phyloP scores from a whole-genome alignment of 176 grass and related monocot species.

The Paspalum notatum region DNA sequence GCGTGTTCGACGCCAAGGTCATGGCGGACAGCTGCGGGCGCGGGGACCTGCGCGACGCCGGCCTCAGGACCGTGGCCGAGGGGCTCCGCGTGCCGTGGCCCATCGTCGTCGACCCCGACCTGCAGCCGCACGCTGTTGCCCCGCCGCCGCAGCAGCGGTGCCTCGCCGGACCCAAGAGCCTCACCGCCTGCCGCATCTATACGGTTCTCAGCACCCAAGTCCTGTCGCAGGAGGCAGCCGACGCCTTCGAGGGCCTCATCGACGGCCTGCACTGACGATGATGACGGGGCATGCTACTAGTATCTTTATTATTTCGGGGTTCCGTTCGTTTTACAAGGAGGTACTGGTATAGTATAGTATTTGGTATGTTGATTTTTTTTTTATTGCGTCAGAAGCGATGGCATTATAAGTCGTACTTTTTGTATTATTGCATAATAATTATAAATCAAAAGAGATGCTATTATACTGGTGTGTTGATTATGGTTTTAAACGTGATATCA shows the following conservation, averaged over 20 bases:
- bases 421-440: too few species aligned
- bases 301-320: too few species aligned
- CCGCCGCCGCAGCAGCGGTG: background rate
- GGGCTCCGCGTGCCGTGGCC: background rate
- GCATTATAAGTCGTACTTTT: too few species aligned
- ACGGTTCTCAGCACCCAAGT: background rate
- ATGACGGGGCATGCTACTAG: too few species aligned
- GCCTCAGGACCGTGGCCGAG: background rate
- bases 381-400: too few species aligned
- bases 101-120: background rate
- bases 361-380: too few species aligned
- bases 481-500: too few species aligned
- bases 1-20: background rate
- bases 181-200: background rate
- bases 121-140: background rate
- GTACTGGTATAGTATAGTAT: too few species aligned
- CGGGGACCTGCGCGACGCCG: background rate
- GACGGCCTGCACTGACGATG: background rate
- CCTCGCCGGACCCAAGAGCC: background rate
- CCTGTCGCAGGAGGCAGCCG: background rate
- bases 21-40: constrained; percentile 3
- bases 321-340: too few species aligned
- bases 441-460: too few species aligned
- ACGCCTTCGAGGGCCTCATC: background rate
- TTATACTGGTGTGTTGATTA: too few species aligned